These are phyloP conservation scores for Knufia fluminis DNA, from an alignment of 2,329 filamentous ascomycete genomes.

Conservation along the genomic window DNA sequence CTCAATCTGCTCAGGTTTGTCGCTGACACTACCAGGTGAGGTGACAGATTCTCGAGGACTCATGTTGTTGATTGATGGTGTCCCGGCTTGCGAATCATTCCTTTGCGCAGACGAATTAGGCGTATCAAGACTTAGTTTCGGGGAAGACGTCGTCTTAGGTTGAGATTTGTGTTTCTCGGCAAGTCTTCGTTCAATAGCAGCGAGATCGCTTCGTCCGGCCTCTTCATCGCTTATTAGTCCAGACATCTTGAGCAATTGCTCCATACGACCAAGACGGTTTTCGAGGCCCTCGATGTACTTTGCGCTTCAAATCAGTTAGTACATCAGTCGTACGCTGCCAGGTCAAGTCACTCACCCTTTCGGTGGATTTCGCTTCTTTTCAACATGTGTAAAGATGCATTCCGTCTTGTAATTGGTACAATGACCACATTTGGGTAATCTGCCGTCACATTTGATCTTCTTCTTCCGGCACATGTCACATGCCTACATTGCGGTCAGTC, in stretches of 20 bases:
- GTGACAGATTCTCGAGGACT: constrained; percentile 27
- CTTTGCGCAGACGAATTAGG: constrained; percentile 10
- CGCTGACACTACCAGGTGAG: constrained; percentile 15
- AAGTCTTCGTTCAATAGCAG: constrained; percentile 70
- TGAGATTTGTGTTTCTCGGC: constrained; percentile 37
- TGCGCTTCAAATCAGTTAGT: constrained; percentile 47
- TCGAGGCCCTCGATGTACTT: constrained; percentile 98
- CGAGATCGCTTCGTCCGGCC: constrained; percentile 74
- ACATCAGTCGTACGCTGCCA: background rate
- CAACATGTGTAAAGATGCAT: constrained; percentile 93
- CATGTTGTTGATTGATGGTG: constrained; percentile 19
- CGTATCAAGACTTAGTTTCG: constrained; percentile 7
- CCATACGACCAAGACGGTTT: constrained; percentile 91
- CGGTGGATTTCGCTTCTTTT: constrained; percentile 95
- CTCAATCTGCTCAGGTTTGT: constrained; percentile 56
- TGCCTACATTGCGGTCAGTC: constrained; percentile 45
- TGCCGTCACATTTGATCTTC: constrained; percentile 94
- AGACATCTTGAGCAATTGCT: constrained; percentile 76
- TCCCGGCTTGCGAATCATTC: constrained; percentile 15
- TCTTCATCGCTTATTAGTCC: constrained; percentile 81
- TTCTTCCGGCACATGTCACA: constrained; percentile 95
- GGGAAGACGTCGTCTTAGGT: constrained; percentile 15
- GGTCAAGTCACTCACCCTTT: constrained; percentile 63
- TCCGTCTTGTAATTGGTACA: constrained; percentile 98
- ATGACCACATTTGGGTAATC: constrained; percentile 87